Evolutionary conservation across 2,329 filamentous ascomycete species (phyloP).

Genomic region (Furcasterigmium sp.): DNA sequence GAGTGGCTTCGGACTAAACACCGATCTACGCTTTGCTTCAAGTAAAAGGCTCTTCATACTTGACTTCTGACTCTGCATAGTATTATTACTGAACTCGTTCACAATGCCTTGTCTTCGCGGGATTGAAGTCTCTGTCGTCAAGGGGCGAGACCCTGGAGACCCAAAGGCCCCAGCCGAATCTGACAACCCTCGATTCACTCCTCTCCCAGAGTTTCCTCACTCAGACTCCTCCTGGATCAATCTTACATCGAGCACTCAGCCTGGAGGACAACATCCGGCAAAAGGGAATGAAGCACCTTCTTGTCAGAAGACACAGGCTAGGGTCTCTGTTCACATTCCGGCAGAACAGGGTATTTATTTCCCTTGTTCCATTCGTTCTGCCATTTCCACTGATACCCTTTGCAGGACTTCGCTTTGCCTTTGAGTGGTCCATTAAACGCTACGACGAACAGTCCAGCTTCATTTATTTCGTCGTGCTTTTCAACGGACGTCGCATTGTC

Average conservation of each 20-base stretch:
- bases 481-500: conserved; percentile 48
- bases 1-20: too few species aligned
- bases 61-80: too few species aligned
- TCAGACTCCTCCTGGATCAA: conserved; percentile 42
- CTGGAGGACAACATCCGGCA: background rate
- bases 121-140: conserved; percentile 38
- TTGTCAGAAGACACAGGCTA: conserved; percentile 29
- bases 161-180: background rate
- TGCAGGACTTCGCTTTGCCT: conserved; percentile 45
- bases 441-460: conserved; percentile 27
- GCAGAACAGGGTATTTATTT: conserved; percentile 41
- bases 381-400: too few species aligned
- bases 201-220: conserved; percentile 49
- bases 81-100: too few species aligned
- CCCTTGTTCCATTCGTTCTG: background rate
- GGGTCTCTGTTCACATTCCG: conserved; percentile 51
- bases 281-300: conserved; percentile 14
- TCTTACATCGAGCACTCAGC: conserved; percentile 15
- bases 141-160: conserved; percentile 14
- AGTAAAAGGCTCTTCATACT: too few species aligned
- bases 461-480: conserved; percentile 49
- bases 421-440: conserved; percentile 40
- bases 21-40: too few species aligned
- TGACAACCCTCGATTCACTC: conserved; percentile 16
- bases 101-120: conserved; percentile 45